phyloP scores from a whole-genome alignment of 768 basidiomycete species.

The Wakefieldia striispora region DNA sequence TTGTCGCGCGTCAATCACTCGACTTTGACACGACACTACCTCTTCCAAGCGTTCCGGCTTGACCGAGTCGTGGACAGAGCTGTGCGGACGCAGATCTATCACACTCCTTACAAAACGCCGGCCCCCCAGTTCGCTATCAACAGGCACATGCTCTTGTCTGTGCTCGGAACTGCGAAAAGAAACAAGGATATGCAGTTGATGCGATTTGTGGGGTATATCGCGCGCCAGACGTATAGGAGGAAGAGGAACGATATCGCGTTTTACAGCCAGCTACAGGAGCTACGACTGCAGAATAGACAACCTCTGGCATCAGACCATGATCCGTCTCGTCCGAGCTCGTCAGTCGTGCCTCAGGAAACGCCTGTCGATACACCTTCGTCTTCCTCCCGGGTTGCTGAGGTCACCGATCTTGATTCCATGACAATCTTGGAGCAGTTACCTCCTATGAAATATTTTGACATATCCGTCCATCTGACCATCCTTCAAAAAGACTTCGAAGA shows the following conservation, averaged over 20 bases:
- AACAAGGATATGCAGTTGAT: constrained; percentile 57
- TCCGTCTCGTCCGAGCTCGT: constrained; percentile 8
- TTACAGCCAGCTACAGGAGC: constrained; percentile 36
- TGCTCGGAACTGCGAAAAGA: constrained; percentile 57
- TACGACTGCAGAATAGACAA: constrained; percentile 23
- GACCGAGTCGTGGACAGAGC: constrained; percentile 38
- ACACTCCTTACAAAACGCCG: constrained; percentile 32
- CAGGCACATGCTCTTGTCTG: constrained; percentile 52
- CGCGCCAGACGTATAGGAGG: constrained; percentile 43
- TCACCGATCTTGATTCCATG: constrained; percentile 26
- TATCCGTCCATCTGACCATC: constrained; percentile 54
- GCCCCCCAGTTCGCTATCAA: constrained; percentile 58
- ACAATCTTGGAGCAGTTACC: constrained; percentile 18
- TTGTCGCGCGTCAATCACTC: constrained; percentile 47
- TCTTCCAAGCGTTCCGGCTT: constrained; percentile 48
- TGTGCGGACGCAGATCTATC: constrained; percentile 34
- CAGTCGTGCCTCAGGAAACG: neutral
- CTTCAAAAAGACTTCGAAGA: constrained; percentile 53
- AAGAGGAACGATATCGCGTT: constrained; percentile 49
- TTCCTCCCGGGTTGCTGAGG: neutral
- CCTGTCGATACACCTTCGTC: neutral
- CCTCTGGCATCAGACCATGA: constrained; percentile 21
- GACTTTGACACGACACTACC: constrained; percentile 64
- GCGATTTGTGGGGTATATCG: constrained; percentile 54
- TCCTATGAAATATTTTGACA: constrained; percentile 39